Conservation (phyloP, 2,329 filamentous ascomycete species). For the Xylaria sp. region DNA sequence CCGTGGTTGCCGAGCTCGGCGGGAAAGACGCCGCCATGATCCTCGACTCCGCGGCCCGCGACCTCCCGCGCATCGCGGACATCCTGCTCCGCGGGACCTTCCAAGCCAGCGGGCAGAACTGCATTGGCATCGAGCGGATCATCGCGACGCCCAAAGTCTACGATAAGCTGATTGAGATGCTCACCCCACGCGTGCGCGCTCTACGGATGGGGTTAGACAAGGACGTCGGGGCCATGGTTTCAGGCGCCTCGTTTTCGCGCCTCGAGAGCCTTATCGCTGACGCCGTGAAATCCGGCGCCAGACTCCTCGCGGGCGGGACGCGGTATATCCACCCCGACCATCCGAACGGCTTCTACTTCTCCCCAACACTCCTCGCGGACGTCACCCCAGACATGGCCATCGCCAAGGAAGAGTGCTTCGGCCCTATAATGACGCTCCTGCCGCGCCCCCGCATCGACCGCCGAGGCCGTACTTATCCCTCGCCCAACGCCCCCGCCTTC, state of each 20-base stretch:
- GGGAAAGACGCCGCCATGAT: constrained; percentile 94
- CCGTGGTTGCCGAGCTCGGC: constrained; percentile 87
- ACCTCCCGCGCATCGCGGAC: constrained; percentile 76
- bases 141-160: constrained; percentile 81
- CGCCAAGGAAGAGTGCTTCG: constrained; percentile 90
- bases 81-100: constrained; percentile 92
- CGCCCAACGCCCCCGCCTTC: constrained; percentile 83
- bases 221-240: constrained; percentile 92
- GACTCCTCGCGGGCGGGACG: constrained; percentile 79
- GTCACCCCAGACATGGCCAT: constrained; percentile 86
- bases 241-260: constrained; percentile 72
- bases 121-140: constrained; percentile 94
- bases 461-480: constrained; percentile 71
- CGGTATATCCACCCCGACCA: constrained; percentile 74
- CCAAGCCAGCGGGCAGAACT: constrained; percentile 96
- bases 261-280: constrained; percentile 79
- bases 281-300: constrained; percentile 79
- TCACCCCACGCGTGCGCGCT: constrained; percentile 74
- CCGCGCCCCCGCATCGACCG: constrained; percentile 66
- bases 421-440: constrained; percentile 87
- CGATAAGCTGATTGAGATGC: constrained; percentile 69
- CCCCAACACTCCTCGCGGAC: constrained; percentile 87
- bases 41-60: constrained; percentile 73
- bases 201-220: constrained; percentile 78
- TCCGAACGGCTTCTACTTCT: constrained; percentile 86